These are phyloP conservation scores for Tricholomella constricta DNA, from an alignment of 768 basidiomycete genomes.

Conservation along the genomic window DNA sequence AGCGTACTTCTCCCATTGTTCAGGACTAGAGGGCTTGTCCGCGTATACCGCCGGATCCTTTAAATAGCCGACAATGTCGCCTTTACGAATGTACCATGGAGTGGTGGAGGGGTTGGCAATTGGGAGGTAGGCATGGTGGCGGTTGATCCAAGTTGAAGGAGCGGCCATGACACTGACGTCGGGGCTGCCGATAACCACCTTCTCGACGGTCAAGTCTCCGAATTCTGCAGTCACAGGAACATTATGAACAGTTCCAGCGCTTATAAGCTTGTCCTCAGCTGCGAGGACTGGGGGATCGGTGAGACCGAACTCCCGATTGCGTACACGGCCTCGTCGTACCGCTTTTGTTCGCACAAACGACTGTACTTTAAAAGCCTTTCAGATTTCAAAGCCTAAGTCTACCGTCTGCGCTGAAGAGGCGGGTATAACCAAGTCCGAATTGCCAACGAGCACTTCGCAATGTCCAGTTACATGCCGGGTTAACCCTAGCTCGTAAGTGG, in stretches of 20 bases:
- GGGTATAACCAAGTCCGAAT: not conserved
- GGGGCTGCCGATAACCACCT: constrained; percentile 8
- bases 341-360: constrained; percentile 9
- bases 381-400: constrained; percentile 19
- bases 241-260: constrained; percentile 5
- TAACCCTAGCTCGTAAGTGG: constrained; percentile 24
- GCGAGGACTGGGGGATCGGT: not conserved
- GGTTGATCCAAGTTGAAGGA: not conserved
- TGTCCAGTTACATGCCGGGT: constrained; percentile 5
- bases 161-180: not conserved
- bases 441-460: constrained; percentile 1
- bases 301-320: not conserved
- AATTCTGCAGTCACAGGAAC: constrained; percentile 8
- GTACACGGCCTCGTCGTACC: not conserved
- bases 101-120: not conserved
- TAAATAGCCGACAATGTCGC: not conserved
- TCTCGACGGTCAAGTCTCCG: constrained; percentile 19
- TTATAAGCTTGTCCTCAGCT: not conserved
- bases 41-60: constrained; percentile 1
- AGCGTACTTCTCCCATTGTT: no score
- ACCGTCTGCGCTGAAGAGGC: constrained; percentile 11
- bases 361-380: constrained; percentile 5
- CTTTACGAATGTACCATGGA: not conserved
- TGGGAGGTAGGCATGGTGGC: not conserved
- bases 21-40: not conserved